Conservation (phyloP, 345 rosid genomes). For the Dovyalis caffra region DNA sequence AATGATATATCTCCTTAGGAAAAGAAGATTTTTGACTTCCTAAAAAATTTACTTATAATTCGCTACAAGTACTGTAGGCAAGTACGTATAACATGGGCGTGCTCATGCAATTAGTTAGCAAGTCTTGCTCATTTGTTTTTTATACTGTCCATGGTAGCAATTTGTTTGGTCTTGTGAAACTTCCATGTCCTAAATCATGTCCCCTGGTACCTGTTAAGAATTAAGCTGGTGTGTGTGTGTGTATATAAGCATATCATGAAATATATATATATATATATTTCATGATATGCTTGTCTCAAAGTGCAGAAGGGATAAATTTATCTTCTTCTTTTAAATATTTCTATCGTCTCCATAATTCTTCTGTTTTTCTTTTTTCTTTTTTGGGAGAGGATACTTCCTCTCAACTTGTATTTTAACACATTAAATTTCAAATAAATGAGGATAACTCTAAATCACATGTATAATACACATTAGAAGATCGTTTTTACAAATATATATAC, state of each 20-base stretch:
- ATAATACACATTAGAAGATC: too few relatives aligned
- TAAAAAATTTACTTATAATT: too few relatives aligned
- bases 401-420: too few relatives aligned
- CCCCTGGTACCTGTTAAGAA: neutral
- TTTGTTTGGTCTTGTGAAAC: neutral
- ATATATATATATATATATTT: neutral
- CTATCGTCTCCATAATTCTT: neutral
- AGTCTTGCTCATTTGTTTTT: neutral
- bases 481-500: too few relatives aligned
- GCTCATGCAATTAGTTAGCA: neutral
- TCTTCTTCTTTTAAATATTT: neutral
- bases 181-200: neutral
- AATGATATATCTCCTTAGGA: too few relatives aligned
- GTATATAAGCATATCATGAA: too few relatives aligned
- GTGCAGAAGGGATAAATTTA: neutral
- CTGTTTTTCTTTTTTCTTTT: neutral
- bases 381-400: too few relatives aligned
- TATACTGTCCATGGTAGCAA: neutral
- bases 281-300: neutral
- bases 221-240: too few relatives aligned
- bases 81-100: neutral
- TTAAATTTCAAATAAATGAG: too few relatives aligned
- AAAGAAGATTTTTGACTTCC: too few relatives aligned
- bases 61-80: neutral
- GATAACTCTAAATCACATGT: too few relatives aligned